These are phyloP conservation scores for Juncus effusus DNA, from an alignment of 176 grass and related monocot genomes.

Conservation along the genomic window DNA sequence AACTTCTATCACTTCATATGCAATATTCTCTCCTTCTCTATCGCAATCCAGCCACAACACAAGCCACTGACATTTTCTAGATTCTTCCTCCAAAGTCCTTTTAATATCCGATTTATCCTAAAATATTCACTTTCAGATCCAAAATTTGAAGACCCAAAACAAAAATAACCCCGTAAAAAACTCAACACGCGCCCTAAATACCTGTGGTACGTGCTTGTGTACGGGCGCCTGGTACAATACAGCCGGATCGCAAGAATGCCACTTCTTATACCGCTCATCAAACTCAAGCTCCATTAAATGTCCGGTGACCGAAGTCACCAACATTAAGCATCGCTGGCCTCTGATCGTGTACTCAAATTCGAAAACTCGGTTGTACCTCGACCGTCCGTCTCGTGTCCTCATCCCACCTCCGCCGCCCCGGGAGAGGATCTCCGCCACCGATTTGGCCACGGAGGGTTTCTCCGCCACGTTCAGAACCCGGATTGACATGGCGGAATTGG, in stretches of 20 bases:
- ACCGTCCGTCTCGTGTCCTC: conserved; percentile 57
- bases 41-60: conserved; percentile 97
- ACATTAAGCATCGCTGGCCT: conserved; percentile 54
- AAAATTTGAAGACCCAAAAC: not conserved
- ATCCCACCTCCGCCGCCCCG: conserved; percentile 49
- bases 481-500: conserved; percentile 26
- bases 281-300: conserved; percentile 98
- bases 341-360: conserved; percentile 76
- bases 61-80: conserved; percentile 84
- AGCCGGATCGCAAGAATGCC: conserved; percentile 87
- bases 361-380: conserved; percentile 84
- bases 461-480: conserved; percentile 90
- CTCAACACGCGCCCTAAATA: conserved; percentile 3
- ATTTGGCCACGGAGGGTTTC: conserved; percentile 89
- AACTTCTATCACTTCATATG: conserved; percentile 86
- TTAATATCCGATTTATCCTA: conserved; percentile 91
- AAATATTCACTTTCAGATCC: conserved; percentile 8
- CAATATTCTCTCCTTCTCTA: conserved; percentile 98
- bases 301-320: conserved; percentile 90
- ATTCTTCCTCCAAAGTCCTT: conserved; percentile 86
- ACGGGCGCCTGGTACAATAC: conserved; percentile 75
- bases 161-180: not conserved
- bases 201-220: conserved; percentile 79
- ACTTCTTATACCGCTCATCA: conserved; percentile 74
- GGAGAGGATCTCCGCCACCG: conserved; percentile 84